Percentiles rank a stretch among this genome's conserved stretches.
These are phyloP conservation scores for Fusarium sarcochroum DNA, from an alignment of 2,329 filamentous ascomycete species.

Conservation along the genomic window DNA sequence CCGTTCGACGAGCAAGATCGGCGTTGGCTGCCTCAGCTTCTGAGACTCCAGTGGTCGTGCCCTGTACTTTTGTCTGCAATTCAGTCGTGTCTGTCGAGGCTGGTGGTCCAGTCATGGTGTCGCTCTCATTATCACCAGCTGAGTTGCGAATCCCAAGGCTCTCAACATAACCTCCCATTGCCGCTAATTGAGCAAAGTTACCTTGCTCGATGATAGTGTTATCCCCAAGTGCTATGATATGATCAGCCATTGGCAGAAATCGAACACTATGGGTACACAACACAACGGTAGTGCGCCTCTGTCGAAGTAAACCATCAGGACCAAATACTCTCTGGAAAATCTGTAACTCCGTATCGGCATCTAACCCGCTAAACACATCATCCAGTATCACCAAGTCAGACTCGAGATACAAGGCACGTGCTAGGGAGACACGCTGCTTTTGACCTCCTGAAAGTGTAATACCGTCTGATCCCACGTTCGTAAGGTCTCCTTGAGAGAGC, in stretches of 20 bases:
- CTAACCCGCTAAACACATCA: constrained; percentile 60
- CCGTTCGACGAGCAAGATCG: constrained; percentile 1
- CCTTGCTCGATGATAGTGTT: constrained; percentile 61
- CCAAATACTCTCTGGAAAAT: constrained; percentile 61
- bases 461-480: constrained; percentile 56
- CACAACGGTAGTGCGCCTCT: constrained; percentile 56
- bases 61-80: constrained; percentile 22
- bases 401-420: constrained; percentile 60
- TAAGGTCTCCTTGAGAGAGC: constrained; percentile 54
- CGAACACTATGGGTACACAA: constrained; percentile 54
- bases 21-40: neutral
- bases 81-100: neutral
- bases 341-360: constrained; percentile 58
- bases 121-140: neutral
- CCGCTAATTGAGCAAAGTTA: constrained; percentile 43
- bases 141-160: constrained; percentile 52
- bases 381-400: constrained; percentile 60
- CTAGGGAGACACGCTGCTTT: constrained; percentile 55
- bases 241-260: constrained; percentile 56
- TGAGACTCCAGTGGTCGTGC: neutral
- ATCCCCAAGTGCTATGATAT: constrained; percentile 61
- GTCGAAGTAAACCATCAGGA: constrained; percentile 56
- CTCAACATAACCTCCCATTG: constrained; percentile 56
- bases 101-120: accelerated
- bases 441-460: constrained; percentile 60